phyloP scores from a whole-genome alignment of 202 grass and related monocot genomes.

The Elaeis oleifera region DNA sequence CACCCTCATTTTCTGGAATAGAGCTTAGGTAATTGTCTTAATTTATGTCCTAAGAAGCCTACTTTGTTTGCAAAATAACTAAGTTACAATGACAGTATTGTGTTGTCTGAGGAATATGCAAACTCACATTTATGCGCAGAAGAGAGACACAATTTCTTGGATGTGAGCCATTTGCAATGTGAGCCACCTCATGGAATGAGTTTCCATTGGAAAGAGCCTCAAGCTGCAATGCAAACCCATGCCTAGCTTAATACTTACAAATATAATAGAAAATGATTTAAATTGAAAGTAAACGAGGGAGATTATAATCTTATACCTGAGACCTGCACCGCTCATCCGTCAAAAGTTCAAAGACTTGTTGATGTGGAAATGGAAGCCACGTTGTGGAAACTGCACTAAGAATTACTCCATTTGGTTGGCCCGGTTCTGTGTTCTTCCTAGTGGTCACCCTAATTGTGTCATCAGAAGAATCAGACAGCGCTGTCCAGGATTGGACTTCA shows the following conservation, averaged over 20 bases:
- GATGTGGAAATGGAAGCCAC: constrained; percentile 77
- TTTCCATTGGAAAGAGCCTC: constrained; percentile 78
- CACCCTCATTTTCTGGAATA: no score
- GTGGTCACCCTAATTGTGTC: constrained; percentile 79
- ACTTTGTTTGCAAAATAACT: no score
- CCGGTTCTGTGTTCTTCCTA: constrained; percentile 60
- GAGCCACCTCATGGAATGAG: constrained; percentile 90
- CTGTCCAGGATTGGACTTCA: constrained; percentile 72
- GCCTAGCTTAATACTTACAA: constrained; percentile 3
- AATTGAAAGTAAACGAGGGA: background rate
- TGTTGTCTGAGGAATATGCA: background rate
- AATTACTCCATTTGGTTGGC: constrained; percentile 88
- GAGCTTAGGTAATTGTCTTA: no score
- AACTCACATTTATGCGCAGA: constrained; percentile 87
- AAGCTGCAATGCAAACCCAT: constrained; percentile 41
- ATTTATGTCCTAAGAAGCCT: no score
- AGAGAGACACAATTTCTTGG: constrained; percentile 92
- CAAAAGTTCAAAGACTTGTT: constrained; percentile 82
- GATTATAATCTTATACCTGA: constrained; percentile 45
- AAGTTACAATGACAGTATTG: background rate
- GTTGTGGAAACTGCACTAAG: constrained; percentile 76
- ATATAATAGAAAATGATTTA: background rate
- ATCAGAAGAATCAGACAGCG: constrained; percentile 62
- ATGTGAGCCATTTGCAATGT: constrained; percentile 95
- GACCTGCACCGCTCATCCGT: constrained; percentile 78